Conservation (phyloP, 495 filamentous ascomycete species). For the Talaromyces borbonicus region DNA sequence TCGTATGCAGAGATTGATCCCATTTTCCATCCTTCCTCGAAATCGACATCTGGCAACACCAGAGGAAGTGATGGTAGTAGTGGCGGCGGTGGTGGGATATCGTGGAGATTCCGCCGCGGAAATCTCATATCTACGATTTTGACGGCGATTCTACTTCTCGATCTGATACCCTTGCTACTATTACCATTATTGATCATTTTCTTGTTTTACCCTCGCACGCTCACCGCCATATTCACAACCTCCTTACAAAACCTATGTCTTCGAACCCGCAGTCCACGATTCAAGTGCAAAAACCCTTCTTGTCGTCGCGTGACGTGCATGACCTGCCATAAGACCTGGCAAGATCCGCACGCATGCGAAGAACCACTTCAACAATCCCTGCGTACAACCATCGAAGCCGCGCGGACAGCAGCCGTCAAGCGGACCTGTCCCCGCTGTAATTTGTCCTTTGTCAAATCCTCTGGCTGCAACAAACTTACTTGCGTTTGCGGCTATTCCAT, state of each 20-base stretch:
- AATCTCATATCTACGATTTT: constrained; percentile 27
- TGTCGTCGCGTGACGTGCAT: constrained; percentile 69
- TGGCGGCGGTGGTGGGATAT: constrained; percentile 14
- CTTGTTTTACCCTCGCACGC: constrained; percentile 26
- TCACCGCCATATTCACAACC: constrained; percentile 33
- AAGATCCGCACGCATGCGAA: constrained; percentile 58
- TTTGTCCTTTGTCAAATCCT: constrained; percentile 81
- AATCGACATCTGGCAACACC: constrained; percentile 8
- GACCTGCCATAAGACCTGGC: constrained; percentile 56
- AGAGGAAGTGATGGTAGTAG: not conserved
- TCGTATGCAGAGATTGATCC: constrained; percentile 82
- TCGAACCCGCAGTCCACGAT: constrained; percentile 55
- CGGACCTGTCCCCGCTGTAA: constrained; percentile 87
- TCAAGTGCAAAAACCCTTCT: constrained; percentile 56
- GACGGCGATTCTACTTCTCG: constrained; percentile 28
- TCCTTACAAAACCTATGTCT: constrained; percentile 55
- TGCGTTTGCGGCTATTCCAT: constrained; percentile 96
- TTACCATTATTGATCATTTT: constrained; percentile 39
- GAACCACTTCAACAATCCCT: constrained; percentile 57
- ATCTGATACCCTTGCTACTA: constrained; percentile 42
- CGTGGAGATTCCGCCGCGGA: constrained; percentile 44
- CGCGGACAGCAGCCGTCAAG: constrained; percentile 88
- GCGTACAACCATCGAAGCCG: constrained; percentile 78
- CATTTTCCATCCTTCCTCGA: constrained; percentile 47
- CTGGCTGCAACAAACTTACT: constrained; percentile 94